A percentile compares a stretch with the other conserved stretches of the same genome.
These are phyloP conservation scores for Cryptomeria japonica DNA, from an alignment of 75 land plant species.

Conservation along the genomic window DNA sequence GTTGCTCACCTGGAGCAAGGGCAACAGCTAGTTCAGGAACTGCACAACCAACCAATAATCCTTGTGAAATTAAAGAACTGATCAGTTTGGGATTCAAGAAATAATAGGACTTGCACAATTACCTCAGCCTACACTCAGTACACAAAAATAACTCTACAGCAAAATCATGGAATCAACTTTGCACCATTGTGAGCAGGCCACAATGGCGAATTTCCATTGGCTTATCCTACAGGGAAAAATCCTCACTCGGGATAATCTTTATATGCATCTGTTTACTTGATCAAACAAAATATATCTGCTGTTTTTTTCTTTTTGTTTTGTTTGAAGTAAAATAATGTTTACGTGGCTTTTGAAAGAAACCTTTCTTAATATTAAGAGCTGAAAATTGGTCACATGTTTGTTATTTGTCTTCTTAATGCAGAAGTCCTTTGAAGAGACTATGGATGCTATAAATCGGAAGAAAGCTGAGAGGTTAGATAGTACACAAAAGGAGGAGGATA, in stretches of 20 bases:
- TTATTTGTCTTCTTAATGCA: not conserved
- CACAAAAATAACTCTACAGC: too few species aligned
- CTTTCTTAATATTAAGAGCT: not conserved
- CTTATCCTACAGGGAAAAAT: too few species aligned
- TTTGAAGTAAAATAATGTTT: not conserved
- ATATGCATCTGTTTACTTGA: not conserved
- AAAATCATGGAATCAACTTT: too few species aligned
- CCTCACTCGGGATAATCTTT: not conserved
- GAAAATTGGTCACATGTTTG: not conserved
- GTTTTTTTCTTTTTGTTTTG: not conserved
- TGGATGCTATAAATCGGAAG: not conserved
- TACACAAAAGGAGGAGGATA: not conserved
- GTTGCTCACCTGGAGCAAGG: too few species aligned
- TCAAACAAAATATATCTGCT: not conserved
- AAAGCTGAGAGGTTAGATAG: not conserved
- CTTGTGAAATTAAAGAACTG: too few species aligned
- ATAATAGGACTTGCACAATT: too few species aligned
- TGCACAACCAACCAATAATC: too few species aligned
- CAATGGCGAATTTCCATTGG: too few species aligned
- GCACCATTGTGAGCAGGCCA: too few species aligned
- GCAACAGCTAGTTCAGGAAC: too few species aligned
- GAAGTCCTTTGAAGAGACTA: conserved; percentile 4
- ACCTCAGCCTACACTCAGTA: too few species aligned
- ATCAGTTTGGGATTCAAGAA: too few species aligned
- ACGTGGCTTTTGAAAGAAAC: not conserved